Base-by-base conservation (phyloP, 257 asterid species). In the Verbena officinalis region DNA sequence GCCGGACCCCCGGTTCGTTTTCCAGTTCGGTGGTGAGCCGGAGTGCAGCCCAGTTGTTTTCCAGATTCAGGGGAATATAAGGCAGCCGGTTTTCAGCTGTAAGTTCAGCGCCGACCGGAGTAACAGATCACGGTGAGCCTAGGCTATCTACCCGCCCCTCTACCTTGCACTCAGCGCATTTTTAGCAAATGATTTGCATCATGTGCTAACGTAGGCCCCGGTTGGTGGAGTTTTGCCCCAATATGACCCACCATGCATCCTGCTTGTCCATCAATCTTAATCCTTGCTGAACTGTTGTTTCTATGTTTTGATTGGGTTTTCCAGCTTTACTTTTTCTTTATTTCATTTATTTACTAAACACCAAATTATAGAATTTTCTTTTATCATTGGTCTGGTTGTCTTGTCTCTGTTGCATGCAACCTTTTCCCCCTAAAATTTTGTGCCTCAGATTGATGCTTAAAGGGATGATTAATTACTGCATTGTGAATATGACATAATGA, bases 11-110 rank as follows among this genome's bases (percentile, higher is more conserved):
- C 77, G 97, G 72, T 90, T 70, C 70, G 90, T 90, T 51, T 90
- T 90, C 63, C 97, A 90, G 69, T 90, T 90, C 59, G 97, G 93
- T 9, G 95, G 96, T 11, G 97, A 87, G 59, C 97, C 97, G 78
- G 90, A 90, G 78, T 85, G 95, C 46, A 90, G 96, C 69, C 96
- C 97, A 64, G 95, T 90, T 9, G 93, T 90, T 33, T 88, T 80
- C 44, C 97, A 91, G 82, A 79, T 88, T 67, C 95, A 90, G 60
- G 95, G 89, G 76, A 88, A 75, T 57, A 88, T 88, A 2, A 24
- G 88, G 64, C 97, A 88, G 73, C 97, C 97, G 79, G 91, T 91
- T 82, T 91, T 91, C 64, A 91, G 97, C 79, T 88, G 97, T 76
- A 90, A 90, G 71, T 90, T 90, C 68, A 84, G 71, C 68, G 96